These are phyloP conservation scores for Blastobotrys capitulatus DNA, from an alignment of 1,139 yeast genomes.

Conservation along the genomic window DNA sequence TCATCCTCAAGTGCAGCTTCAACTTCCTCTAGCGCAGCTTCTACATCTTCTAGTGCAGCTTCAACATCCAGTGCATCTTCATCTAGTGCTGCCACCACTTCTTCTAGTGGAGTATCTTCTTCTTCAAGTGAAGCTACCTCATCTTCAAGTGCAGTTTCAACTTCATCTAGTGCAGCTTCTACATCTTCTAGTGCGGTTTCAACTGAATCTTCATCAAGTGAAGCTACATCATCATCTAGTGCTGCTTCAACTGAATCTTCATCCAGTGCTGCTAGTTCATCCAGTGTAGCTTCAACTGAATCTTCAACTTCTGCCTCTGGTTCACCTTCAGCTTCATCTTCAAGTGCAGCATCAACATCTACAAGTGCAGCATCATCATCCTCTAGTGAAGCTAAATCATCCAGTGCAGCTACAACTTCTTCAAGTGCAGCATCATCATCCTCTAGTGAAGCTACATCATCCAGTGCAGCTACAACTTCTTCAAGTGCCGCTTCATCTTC, in stretches of 20 bases:
- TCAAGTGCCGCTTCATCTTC: neutral
- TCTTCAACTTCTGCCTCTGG: constrained; percentile 7
- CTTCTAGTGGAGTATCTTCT: constrained; percentile 10
- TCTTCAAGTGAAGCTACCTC: too few relatives aligned
- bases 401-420: neutral
- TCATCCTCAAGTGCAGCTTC: neutral
- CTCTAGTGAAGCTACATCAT: neutral
- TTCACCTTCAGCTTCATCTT: constrained; percentile 10
- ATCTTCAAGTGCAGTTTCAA: too few relatives aligned
- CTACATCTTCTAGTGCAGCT: too few relatives aligned
- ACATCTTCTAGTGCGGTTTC: too few relatives aligned
- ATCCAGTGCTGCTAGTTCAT: too few relatives aligned
- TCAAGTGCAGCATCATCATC: neutral
- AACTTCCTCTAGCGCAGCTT: too few relatives aligned
- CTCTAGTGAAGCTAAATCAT: neutral
- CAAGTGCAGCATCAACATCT: constrained; percentile 13
- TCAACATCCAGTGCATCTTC: too few relatives aligned
- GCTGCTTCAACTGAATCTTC: too few relatives aligned
- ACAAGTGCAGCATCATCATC: constrained; percentile 13
- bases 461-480: constrained; percentile 5
- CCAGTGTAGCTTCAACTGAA: neutral
- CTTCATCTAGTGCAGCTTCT: neutral
- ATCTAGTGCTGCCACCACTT: too few relatives aligned
- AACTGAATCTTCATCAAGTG: too few relatives aligned
- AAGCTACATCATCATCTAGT: too few relatives aligned